Evolutionary conservation across 805 yeast species (phyloP), one percentile per base, ranked within the genome.

Genomic region (Jamesozyma lodderae): DNA sequence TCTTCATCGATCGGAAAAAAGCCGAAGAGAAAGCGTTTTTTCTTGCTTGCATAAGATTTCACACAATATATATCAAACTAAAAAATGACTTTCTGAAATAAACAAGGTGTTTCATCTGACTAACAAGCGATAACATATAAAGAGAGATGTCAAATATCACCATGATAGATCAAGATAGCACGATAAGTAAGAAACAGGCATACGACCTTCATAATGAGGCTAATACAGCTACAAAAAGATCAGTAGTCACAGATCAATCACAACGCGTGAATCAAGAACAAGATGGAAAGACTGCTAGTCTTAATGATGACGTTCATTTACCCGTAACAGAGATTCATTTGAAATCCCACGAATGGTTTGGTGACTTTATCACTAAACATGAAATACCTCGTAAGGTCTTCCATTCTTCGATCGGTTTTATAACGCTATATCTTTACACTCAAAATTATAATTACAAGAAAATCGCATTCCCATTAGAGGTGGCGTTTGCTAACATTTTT

Each of bases 311-410:
- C 37, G 38, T 48, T 8, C 62, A 59, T 41, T 41, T 59, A 9
- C 61, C 63, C 7, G 45, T 57, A 11, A 48, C 55, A 1, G 57
- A 53, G 32, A 59, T 60, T 14, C 59, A 51, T 35, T 45, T 67
- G 31, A 61, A 62, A 17, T 63, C 69, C 1, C 73, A 68, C 40
- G 63, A 60, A 37, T 51, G 66, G 48, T 70, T 71, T 51, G 69
- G 70, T 13, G 67, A 63, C 31, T 78, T 80, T 51, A 62, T 81
- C 36, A 73, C 79, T 26, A 81, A 81, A 52, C 87, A 92, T 55
- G 98, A 92, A 61, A 66, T 92, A 14, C 94, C 95, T 4, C 73
- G 98, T 52, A 92, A 92, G 59, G 63, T 73, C 3, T 75, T 92
- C 42, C 98, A 92, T 59, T 82, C 90, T 7, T 81, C 92, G 1